These are phyloP conservation scores for Theileria parva DNA, from an alignment of 169 alveolate species.

Conservation along the genomic window DNA sequence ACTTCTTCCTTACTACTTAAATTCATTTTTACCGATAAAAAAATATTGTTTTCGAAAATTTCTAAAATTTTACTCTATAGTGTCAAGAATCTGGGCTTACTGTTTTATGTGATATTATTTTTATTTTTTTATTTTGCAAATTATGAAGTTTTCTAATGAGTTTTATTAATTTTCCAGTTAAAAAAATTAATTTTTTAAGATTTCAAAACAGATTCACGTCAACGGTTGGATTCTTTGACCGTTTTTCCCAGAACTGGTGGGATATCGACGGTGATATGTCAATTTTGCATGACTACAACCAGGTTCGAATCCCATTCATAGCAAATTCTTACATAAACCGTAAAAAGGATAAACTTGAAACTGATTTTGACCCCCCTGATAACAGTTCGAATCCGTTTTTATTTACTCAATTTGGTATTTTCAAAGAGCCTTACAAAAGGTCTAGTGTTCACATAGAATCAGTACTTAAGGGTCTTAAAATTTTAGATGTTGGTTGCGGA, in stretches of 20 bases:
- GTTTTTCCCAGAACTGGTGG: slow-evolving; percentile 56
- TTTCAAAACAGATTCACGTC: background rate
- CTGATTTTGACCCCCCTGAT: background rate
- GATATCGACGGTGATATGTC: slow-evolving; percentile 64
- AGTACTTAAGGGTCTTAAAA: slow-evolving; percentile 43
- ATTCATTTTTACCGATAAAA: slow-evolving; percentile 3
- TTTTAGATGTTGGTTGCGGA: slow-evolving; percentile 84
- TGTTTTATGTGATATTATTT: background rate
- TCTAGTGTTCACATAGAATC: slow-evolving; percentile 33
- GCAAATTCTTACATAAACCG: slow-evolving; percentile 37
- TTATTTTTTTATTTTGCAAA: background rate
- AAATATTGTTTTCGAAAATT: background rate
- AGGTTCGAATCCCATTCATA: slow-evolving; percentile 64
- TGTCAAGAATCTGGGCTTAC: background rate
- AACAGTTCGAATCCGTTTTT: background rate
- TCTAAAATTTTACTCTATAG: background rate
- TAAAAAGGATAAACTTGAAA: slow-evolving; percentile 8
- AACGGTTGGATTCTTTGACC: slow-evolving; percentile 25
- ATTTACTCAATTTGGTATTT: background rate
- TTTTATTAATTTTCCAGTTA: background rate
- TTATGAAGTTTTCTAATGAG: slow-evolving; percentile 1
- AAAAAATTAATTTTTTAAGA: background rate
- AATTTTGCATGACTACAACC: slow-evolving; percentile 64
- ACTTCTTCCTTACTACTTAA: slow-evolving; percentile 11
- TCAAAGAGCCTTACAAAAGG: background rate